These are phyloP conservation scores for Colletotrichum echinochloae DNA, from an alignment of 2,329 filamentous ascomycete species.

Conservation along the genomic window DNA sequence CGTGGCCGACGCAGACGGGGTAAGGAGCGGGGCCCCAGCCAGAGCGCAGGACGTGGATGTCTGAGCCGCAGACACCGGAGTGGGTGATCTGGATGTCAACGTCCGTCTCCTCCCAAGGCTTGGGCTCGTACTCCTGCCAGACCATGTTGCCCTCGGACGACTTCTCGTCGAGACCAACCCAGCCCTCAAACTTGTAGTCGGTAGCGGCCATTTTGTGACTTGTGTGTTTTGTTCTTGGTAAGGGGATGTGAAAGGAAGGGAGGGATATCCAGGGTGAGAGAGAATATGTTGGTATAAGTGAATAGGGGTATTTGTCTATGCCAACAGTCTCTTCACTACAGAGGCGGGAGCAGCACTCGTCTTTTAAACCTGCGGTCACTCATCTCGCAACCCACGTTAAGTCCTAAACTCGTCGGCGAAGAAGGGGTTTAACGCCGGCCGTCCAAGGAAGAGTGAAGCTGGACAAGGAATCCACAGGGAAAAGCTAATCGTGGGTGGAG, in stretches of 20 bases:
- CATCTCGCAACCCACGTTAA: slow-evolving; percentile 26
- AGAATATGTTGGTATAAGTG: neutral
- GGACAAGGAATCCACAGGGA: slow-evolving; percentile 18
- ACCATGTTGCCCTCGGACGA: slow-evolving; percentile 64
- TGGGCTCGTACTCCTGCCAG: slow-evolving; percentile 70
- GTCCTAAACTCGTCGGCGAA: slow-evolving; percentile 38
- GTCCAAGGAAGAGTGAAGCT: slow-evolving; percentile 27
- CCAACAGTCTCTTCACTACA: rapidly evolving
- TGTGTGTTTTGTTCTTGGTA: slow-evolving; percentile 2
- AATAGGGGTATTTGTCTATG: neutral
- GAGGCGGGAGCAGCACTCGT: slow-evolving; percentile 17
- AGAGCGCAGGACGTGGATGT: slow-evolving; percentile 68
- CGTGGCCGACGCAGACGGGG: slow-evolving; percentile 45
- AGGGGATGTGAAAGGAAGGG: neutral
- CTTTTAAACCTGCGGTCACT: slow-evolving; percentile 24
- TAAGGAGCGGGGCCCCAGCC: slow-evolving; percentile 56
- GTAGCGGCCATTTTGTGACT: slow-evolving; percentile 47
- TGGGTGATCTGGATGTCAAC: slow-evolving; percentile 75
- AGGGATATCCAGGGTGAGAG: slow-evolving; percentile 14
- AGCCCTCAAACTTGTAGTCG: slow-evolving; percentile 64
- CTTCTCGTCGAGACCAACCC: slow-evolving; percentile 57
- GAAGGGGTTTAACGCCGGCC: slow-evolving; percentile 32
- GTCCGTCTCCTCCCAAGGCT: slow-evolving; percentile 73
- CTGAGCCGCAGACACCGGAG: slow-evolving; percentile 74
- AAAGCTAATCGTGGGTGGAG: slow-evolving; percentile 31